These are phyloP conservation scores for Colletotrichum sp. DNA, from an alignment of 2,329 filamentous ascomycete species.

Conservation along the genomic window DNA sequence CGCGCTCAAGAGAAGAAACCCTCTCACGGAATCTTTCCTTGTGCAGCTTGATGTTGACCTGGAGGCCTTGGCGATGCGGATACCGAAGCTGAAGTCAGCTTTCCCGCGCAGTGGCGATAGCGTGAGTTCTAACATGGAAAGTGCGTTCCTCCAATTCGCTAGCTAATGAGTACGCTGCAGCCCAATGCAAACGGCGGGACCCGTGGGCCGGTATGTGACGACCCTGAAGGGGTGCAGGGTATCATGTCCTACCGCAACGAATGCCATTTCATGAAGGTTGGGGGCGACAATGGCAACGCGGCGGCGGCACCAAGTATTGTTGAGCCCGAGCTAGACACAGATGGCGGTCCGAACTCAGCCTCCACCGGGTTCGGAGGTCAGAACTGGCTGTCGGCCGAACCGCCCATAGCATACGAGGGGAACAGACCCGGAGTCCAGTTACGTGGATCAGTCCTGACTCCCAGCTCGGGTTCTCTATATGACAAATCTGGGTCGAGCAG, in stretches of 20 bases:
- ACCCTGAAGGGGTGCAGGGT: conserved; percentile 35
- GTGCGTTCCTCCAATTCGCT: neutral
- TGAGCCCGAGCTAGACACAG: conserved; percentile 38
- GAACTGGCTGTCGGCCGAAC: conserved; percentile 45
- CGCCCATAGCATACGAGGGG: conserved; percentile 35
- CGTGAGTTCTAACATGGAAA: conserved; percentile 43
- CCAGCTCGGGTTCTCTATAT: conserved; percentile 28
- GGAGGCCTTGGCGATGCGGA: conserved; percentile 71
- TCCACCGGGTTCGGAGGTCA: conserved; percentile 33
- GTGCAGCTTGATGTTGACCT: conserved; percentile 93
- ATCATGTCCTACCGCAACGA: conserved; percentile 50
- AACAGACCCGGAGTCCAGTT: conserved; percentile 17
- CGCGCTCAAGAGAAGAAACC: conserved; percentile 85
- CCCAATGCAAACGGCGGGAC: conserved; percentile 26
- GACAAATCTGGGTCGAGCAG: conserved; percentile 33
- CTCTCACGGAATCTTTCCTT: conserved; percentile 91
- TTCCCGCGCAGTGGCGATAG: conserved; percentile 59
- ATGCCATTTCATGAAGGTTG: conserved; percentile 46
- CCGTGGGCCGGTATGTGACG: conserved; percentile 34
- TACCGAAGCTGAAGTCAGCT: conserved; percentile 59
- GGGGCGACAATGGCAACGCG: conserved; percentile 45
- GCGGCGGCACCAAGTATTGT: conserved; percentile 43
- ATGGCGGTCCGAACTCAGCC: conserved; percentile 14
- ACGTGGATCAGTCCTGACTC: conserved; percentile 16
- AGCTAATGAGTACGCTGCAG: conserved; percentile 30